A percentile compares a stretch with the other conserved stretches of the same genome.
Conservation (phyloP, 257 asterid species). For the Euphrasia confusa region DNA sequence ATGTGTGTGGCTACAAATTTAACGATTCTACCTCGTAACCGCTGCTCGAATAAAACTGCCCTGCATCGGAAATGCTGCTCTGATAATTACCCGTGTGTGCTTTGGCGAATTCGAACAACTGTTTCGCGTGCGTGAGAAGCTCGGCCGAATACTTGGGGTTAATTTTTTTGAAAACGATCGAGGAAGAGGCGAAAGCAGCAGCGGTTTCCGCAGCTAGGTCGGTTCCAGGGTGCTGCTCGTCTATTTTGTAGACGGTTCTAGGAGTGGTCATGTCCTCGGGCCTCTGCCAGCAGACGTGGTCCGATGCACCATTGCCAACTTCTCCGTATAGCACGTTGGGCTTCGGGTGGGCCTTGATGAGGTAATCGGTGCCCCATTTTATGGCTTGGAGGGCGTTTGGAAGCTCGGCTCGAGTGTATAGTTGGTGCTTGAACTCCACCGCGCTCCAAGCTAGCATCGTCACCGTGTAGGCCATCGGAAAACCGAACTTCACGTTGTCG, state of each 20-base stretch:
- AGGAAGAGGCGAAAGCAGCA: constrained; percentile 55
- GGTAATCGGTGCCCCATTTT: constrained; percentile 46
- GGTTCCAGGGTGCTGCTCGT: constrained; percentile 51
- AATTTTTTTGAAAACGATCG: constrained; percentile 32
- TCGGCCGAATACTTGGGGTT: constrained; percentile 29
- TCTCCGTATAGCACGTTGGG: constrained; percentile 48
- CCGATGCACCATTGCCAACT: constrained; percentile 57
- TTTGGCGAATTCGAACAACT: constrained; percentile 57
- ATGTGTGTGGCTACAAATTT: background rate
- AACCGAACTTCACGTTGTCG: constrained; percentile 5
- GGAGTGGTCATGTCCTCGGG: constrained; percentile 72
- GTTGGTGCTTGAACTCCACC: constrained; percentile 29
- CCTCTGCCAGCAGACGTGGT: constrained; percentile 59
- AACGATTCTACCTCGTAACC: constrained; percentile 44
- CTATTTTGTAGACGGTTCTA: constrained; percentile 32
- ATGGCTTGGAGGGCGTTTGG: constrained; percentile 28
- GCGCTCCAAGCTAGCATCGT: constrained; percentile 48
- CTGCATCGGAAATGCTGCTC: constrained; percentile 39
- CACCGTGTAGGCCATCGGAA: constrained; percentile 8
- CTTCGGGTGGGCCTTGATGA: constrained; percentile 40
- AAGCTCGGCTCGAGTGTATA: constrained; percentile 24
- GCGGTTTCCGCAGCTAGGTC: constrained; percentile 74
- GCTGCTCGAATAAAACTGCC: constrained; percentile 41
- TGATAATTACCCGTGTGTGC: constrained; percentile 37
- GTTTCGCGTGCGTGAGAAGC: constrained; percentile 48